Evolutionary conservation across 1,284 basidiomycete species (phyloP), one percentile per base, ranked within the genome.

Genomic region (Fomitopsis schrenkii): DNA sequence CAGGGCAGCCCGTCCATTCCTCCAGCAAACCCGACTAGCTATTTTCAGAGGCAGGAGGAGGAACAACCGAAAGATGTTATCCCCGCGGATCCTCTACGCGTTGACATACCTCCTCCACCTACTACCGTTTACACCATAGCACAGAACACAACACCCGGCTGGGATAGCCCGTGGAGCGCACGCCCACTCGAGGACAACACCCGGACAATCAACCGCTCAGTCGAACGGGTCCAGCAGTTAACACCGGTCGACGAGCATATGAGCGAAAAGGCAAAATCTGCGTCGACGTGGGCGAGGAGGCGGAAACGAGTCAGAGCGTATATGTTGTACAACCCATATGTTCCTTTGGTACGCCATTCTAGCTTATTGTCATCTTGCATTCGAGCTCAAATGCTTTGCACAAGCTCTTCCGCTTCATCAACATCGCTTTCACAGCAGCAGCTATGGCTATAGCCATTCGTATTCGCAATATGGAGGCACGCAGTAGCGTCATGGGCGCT

Each of bases 371-470:
- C 40, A 55, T 57, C 57, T 52, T 44, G 66, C 53, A 35, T 60
- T 67, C 63, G 73, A 26, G 70, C 74, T 30, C 66, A 45, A 12
- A 5, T 22, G 22, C 26, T 40, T 68, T 38, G 35, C 7, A 2
- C 71, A 59, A 97, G 85, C 80, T 96, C 41, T 93, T 95, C 72
- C 90, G 94, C 61, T 81, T 93, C 63, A 83, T 91, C 73, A 96
- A 96, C 70, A 86, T 97, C 61, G 80, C 86, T 2, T 90, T 96
- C 68, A 95, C 91, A 3, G 84, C 89, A 17, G 82, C 87, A 46
- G 90, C 93, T 1, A 83, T 97, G 41, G 94, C 84, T 0, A 79
- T 96, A 46, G 93, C 93, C 2, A 86, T 94, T 63, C 83, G 83
- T 57, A 90, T 95, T 70, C 85, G 91, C 52, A 66, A 75, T 15